These are phyloP conservation scores for Irineochytrium annulatum DNA, from an alignment of 192 early-diverging fungal genomes.

Conservation along the genomic window DNA sequence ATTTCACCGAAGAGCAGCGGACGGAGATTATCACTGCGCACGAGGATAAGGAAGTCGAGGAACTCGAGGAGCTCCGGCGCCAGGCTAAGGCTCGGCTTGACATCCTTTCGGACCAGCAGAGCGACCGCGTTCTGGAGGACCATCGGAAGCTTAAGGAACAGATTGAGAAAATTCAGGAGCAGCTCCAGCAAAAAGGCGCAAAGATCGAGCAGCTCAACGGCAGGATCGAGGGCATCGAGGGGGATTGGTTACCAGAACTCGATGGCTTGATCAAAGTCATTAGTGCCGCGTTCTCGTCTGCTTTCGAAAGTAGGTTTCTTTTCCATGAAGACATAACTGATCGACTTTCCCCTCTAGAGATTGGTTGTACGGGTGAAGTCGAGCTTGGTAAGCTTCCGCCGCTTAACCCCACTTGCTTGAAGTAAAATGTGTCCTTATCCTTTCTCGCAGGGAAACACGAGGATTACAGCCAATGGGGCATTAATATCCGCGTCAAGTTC, in stretches of 20 bases:
- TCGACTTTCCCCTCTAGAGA: conserved; percentile 45
- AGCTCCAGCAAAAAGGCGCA: conserved; percentile 37
- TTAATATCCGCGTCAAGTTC: conserved; percentile 94
- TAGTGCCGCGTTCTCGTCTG: conserved; percentile 60
- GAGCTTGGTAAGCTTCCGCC: conserved; percentile 37
- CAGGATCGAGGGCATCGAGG: conserved; percentile 30
- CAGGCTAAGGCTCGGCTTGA: too few species aligned
- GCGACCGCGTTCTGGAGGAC: background rate
- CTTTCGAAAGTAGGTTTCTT: conserved; percentile 59
- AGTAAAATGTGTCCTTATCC: background rate
- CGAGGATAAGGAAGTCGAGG: too few species aligned
- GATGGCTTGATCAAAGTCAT: conserved; percentile 57
- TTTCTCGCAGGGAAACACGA: conserved; percentile 41
- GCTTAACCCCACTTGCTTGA: background rate
- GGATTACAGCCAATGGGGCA: conserved; percentile 88
- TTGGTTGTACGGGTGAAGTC: conserved; percentile 78
- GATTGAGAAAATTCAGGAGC: conserved; percentile 42
- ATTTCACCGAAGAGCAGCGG: too few species aligned
- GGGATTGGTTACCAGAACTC: conserved; percentile 68
- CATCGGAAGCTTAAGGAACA: background rate
- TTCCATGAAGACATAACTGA: conserved; percentile 15
- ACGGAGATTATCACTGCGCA: too few species aligned
- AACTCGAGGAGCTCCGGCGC: too few species aligned
- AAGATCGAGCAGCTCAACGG: conserved; percentile 22
- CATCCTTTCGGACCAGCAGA: too few species aligned